These are phyloP conservation scores for Colletotrichum tabaci DNA, from an alignment of 2,329 filamentous ascomycete genomes.

Conservation along the genomic window DNA sequence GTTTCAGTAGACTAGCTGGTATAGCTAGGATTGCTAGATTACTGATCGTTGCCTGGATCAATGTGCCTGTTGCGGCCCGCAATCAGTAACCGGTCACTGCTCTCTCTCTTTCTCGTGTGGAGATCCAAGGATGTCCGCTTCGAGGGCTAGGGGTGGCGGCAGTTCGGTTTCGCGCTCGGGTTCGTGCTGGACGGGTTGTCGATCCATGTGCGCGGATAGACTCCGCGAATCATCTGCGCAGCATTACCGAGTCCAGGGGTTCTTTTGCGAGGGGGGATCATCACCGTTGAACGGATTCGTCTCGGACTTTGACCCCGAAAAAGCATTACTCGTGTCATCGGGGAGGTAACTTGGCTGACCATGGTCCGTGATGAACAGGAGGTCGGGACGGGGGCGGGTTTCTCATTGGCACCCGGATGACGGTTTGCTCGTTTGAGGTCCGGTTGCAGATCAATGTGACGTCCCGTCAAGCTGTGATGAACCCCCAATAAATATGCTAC, in stretches of 20 bases:
- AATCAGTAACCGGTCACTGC: conserved; percentile 3
- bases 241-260: neutral
- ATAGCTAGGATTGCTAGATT: neutral
- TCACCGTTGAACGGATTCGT: conserved; percentile 1
- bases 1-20: conserved; percentile 3
- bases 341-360: neutral
- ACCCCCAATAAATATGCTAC: conserved; percentile 3
- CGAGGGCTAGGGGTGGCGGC: neutral
- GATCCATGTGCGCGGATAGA: neutral
- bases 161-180: conserved; percentile 32
- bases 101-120: neutral
- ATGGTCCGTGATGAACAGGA: neutral
- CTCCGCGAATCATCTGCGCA: conserved; percentile 3
- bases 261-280: conserved; percentile 12
- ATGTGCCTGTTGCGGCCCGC: conserved; percentile 3
- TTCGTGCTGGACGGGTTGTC: conserved; percentile 4
- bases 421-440: neutral
- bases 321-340: conserved; percentile 11
- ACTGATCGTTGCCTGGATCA: neutral
- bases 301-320: neutral
- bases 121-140: neutral
- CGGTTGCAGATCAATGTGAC: conserved; percentile 7
- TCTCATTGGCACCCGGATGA: conserved; percentile 5
- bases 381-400: conserved; percentile 16
- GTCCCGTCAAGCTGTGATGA: conserved; percentile 16